A percentile compares a stretch with the other conserved stretches of the same genome.
Conservation (phyloP, 805 yeast genomes). For the Wickerhamomyces rabaulensis region DNA sequence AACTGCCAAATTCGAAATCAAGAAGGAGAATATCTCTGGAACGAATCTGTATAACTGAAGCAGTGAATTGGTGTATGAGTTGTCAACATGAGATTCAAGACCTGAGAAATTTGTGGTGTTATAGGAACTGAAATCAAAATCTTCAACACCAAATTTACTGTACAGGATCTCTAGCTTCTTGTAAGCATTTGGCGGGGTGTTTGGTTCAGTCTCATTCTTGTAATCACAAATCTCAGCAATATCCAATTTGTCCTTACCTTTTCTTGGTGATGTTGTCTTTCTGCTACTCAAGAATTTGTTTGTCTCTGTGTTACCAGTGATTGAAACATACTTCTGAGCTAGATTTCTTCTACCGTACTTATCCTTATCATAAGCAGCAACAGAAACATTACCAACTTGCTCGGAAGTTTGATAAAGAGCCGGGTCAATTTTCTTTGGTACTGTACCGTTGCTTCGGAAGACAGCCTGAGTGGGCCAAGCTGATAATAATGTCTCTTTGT, state of each 20-base stretch:
- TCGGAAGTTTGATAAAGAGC: constrained; percentile 34
- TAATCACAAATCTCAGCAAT: constrained; percentile 27
- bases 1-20: constrained; percentile 49
- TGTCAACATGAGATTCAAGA: constrained; percentile 80
- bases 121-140: constrained; percentile 85
- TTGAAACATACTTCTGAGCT: constrained; percentile 36
- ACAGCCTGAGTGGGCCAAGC: constrained; percentile 67
- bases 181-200: constrained; percentile 68
- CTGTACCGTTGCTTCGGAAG: constrained; percentile 57
- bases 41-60: constrained; percentile 76
- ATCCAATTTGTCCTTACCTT: constrained; percentile 14
- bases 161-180: constrained; percentile 70
- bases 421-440: constrained; percentile 50
- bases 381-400: constrained; percentile 30
- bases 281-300: constrained; percentile 56
- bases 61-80: constrained; percentile 71
- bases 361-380: constrained; percentile 50
- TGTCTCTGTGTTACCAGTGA: constrained; percentile 26
- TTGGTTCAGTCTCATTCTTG: constrained; percentile 23
- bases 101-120: constrained; percentile 75
- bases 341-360: constrained; percentile 56
- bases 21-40: constrained; percentile 65
- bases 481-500: constrained; percentile 69
- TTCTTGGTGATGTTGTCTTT: constrained; percentile 17
- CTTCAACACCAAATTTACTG: constrained; percentile 88